Percentiles rank a stretch among this genome's conserved stretches.
These are phyloP conservation scores for Atkinsonella texensis DNA, from an alignment of 2,329 filamentous ascomycete genomes.

Conservation along the genomic window DNA sequence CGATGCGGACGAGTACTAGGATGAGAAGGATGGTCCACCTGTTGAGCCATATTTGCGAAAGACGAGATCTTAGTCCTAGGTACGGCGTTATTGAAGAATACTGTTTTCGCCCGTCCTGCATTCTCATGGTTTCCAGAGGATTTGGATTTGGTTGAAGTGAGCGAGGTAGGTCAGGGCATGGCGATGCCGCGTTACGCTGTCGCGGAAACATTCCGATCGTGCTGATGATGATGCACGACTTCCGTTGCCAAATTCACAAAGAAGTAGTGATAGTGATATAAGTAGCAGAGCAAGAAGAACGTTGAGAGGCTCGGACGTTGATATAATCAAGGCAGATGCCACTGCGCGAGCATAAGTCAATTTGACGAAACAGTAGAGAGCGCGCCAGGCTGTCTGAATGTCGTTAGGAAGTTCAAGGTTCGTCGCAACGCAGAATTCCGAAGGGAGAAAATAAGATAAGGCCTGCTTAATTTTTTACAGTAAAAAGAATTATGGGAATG, in stretches of 20 bases:
- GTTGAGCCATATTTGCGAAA: constrained; percentile 97
- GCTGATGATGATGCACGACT: background rate
- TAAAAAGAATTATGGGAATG: too few species aligned
- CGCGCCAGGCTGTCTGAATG: background rate
- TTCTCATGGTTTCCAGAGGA: constrained; percentile 23
- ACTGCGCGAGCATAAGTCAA: too few species aligned
- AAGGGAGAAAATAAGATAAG: too few species aligned
- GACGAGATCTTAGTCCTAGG: constrained; percentile 73
- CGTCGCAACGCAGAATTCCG: too few species aligned
- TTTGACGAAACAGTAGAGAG: background rate
- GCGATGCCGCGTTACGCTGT: background rate
- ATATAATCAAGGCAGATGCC: background rate
- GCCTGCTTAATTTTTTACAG: too few species aligned
- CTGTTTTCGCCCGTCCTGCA: constrained; percentile 8
- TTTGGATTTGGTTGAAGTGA: constrained; percentile 20
- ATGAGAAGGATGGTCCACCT: constrained; percentile 87
- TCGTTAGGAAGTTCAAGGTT: background rate
- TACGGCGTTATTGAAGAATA: constrained; percentile 66
- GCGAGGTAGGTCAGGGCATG: constrained; percentile 1
- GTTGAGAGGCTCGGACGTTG: background rate
- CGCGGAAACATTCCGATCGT: background rate
- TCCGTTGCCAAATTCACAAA: too few species aligned
- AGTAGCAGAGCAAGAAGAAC: background rate
- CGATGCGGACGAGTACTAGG: constrained; percentile 68
- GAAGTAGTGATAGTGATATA: too few species aligned